These are phyloP conservation scores for Hemileccinum rubropunctum DNA, from an alignment of 768 basidiomycete species.

Conservation along the genomic window DNA sequence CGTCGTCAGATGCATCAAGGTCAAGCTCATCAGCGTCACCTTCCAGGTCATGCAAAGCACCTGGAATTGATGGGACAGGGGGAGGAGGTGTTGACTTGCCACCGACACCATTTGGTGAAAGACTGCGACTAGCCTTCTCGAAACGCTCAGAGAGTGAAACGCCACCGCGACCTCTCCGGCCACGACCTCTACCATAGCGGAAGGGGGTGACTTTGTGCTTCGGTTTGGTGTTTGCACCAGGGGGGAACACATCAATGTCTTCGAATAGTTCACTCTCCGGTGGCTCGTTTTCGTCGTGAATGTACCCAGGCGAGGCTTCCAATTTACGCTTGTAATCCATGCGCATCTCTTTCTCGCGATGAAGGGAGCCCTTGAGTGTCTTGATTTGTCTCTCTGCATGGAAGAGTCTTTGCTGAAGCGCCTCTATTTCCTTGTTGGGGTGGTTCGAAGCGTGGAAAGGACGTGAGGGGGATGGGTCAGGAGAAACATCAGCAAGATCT, in stretches of 20 bases:
- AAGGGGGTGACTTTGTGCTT: constrained; percentile 52
- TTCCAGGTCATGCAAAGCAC: constrained; percentile 26
- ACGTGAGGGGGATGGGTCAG: constrained; percentile 58
- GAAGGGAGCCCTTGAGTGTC: constrained; percentile 75
- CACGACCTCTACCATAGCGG: constrained; percentile 44
- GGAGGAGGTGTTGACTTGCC: constrained; percentile 26
- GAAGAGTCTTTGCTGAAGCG: constrained; percentile 74
- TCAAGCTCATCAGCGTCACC: constrained; percentile 17
- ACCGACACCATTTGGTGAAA: constrained; percentile 40
- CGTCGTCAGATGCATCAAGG: constrained; percentile 24
- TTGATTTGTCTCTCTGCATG: constrained; percentile 85
- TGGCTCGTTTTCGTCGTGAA: constrained; percentile 37
- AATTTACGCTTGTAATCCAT: constrained; percentile 62
- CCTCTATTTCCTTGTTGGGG: constrained; percentile 78
- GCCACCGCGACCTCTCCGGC: constrained; percentile 52
- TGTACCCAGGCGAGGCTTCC: constrained; percentile 38
- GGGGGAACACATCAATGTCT: constrained; percentile 40
- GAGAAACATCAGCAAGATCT: constrained; percentile 51
- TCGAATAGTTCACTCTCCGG: constrained; percentile 44
- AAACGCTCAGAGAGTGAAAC: constrained; percentile 59
- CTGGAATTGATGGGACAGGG: constrained; percentile 34
- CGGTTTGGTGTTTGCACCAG: constrained; percentile 32
- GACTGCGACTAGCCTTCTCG: constrained; percentile 53
- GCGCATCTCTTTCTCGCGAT: constrained; percentile 80
- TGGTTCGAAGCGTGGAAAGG: constrained; percentile 72